Conservation (phyloP, 192 early-diverging fungal species). For the Linnemannia hyalina region DNA sequence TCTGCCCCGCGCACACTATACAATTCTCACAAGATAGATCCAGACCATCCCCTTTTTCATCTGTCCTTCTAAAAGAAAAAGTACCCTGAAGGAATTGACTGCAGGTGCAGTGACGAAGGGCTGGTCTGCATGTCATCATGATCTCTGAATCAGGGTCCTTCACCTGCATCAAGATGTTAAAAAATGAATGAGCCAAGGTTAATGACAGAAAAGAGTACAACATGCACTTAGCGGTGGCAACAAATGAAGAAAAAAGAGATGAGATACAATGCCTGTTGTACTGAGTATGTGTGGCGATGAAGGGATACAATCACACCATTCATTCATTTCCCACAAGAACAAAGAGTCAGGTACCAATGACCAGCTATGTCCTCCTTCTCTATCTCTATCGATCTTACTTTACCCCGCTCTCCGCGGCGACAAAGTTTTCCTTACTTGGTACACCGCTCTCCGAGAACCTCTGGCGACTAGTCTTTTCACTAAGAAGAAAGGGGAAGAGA, state of each 20-base stretch:
- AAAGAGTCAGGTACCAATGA: not conserved
- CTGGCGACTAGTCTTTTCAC: constrained; percentile 31
- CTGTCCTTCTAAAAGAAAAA: not conserved
- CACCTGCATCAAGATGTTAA: constrained; percentile 9
- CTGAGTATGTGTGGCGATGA: not conserved
- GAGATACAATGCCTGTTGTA: not conserved
- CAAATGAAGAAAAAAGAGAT: constrained; percentile 1
- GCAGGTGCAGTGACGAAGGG: constrained; percentile 32
- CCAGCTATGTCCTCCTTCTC: too few relatives aligned
- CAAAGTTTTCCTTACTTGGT: constrained; percentile 20
- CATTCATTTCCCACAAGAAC: not conserved
- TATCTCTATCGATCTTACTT: not conserved
- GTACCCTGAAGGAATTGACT: constrained; percentile 43
- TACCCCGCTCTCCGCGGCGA: not conserved
- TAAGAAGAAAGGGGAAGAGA: constrained; percentile 8
- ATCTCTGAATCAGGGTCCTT: constrained; percentile 25
- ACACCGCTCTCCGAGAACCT: constrained; percentile 15
- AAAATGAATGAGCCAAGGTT: constrained; percentile 4
- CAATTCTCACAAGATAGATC: not conserved
- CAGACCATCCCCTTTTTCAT: not conserved
- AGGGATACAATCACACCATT: not conserved
- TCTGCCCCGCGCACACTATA: not conserved
- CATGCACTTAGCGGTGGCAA: not conserved
- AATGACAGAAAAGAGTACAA: constrained; percentile 7
- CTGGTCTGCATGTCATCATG: constrained; percentile 26